Conservation (phyloP, 2,329 filamentous ascomycete genomes). For the Lasiodiplodia hormozganensis region DNA sequence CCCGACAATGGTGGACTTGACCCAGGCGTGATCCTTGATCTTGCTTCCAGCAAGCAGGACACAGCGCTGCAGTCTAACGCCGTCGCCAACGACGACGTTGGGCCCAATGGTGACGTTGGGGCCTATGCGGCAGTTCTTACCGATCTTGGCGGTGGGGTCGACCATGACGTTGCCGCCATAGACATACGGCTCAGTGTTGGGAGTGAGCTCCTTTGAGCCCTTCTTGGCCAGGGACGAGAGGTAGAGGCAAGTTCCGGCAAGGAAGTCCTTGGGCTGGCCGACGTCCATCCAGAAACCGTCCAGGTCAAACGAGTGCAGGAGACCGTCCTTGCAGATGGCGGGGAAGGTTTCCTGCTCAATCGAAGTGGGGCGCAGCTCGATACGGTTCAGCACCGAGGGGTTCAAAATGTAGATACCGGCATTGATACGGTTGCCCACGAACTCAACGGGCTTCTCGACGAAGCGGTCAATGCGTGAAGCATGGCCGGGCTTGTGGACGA, state of each 20-base stretch:
- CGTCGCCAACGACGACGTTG: slow-evolving; percentile 89
- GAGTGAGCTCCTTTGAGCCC: slow-evolving; percentile 81
- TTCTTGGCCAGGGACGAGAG: slow-evolving; percentile 92
- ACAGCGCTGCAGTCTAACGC: slow-evolving; percentile 90
- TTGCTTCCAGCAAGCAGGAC: slow-evolving; percentile 89
- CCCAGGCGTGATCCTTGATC: slow-evolving; percentile 98
- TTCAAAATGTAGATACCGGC: slow-evolving; percentile 98
- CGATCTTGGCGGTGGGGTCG: slow-evolving; percentile 92
- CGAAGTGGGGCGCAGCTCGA: slow-evolving; percentile 93
- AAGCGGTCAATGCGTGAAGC: slow-evolving; percentile 94
- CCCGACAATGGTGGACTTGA: slow-evolving; percentile 97
- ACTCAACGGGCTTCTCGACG: slow-evolving; percentile 98
- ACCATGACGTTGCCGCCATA: slow-evolving; percentile 96
- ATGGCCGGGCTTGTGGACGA: slow-evolving; percentile 95
- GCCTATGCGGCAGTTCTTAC: slow-evolving; percentile 97
- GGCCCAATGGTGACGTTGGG: slow-evolving; percentile 97
- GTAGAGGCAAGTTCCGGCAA: slow-evolving; percentile 94
- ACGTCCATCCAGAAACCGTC: slow-evolving; percentile 99
- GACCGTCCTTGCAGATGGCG: slow-evolving; percentile 84
- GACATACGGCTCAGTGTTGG: slow-evolving; percentile 77
- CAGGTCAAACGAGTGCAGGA: slow-evolving; percentile 94
- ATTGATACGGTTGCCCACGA: slow-evolving; percentile 98
- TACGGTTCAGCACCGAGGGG: slow-evolving; percentile 86
- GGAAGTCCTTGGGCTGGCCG: slow-evolving; percentile 97
- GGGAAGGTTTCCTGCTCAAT: slow-evolving; percentile 99